Evolutionary conservation across 345 rosid species (phyloP), one percentile per base, ranked within the genome.

Genomic region (Populus alba): DNA sequence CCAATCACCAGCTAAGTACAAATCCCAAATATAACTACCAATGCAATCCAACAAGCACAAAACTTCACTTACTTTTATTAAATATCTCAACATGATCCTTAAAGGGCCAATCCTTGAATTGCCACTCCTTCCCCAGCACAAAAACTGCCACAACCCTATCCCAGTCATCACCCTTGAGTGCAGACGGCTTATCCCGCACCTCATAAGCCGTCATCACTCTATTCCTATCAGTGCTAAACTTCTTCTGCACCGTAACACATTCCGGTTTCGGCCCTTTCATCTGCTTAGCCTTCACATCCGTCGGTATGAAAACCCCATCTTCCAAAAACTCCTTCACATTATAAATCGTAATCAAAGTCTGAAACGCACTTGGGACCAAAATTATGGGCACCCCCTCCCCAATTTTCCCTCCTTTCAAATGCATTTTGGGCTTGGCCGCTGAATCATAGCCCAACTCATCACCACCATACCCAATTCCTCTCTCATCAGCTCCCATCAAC

Each of bases 31-130:
- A 55, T 13, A 70, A 47, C 11, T 7, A 27, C 13, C 59, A 53
- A 53, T 20, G 20, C 45, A 75, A 72, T 17, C 37, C 29, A 68
- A 63, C 22, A 66, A 45, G 51, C 16, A 25, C 66, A 70, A 72
- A 41, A 70, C 31, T 62, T 39, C 47, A 73, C 97, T 85, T 83
- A 96, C 98, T 92, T 90, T 85, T 92, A 75, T 91, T 96, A 79
- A 96, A 96, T 37, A 94, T 92, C 90, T 94, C 97, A 29, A 94
- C 95, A 70, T 92, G 97, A 74, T 92, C 99, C 91, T 92, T 94
- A 74, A 87, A 96, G 71, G 99, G 99, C 98, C 98, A 96, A 45
- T 94, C 99, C 84, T 94, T 96, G 83, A 96, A 96, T 87, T 96
- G 99, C 99, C 99, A 94, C 81, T 96, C 97, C 75, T 96, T 96